Evolutionary conservation across 2,329 filamentous ascomycete genomes (phyloP), one percentile per base, ranked within the genome.

Genomic region (Cyanodermella asteris): DNA sequence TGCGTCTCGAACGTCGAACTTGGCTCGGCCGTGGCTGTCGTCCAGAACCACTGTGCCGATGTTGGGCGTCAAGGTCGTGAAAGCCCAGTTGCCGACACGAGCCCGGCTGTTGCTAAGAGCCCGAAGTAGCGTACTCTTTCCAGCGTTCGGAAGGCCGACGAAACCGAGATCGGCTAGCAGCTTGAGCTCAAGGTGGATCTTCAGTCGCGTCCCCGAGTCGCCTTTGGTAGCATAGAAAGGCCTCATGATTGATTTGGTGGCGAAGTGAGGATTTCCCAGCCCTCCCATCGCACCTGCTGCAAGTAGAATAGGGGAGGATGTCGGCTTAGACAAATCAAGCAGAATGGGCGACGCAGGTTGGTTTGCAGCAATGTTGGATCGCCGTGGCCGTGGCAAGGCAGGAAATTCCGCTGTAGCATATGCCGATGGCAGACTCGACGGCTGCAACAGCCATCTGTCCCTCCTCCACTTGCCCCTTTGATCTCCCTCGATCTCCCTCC

Each of bases 1-100:
- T 45, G 55, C 38, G 42, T 54, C 11, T 38, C 50, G 38, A 34
- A 51, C 51, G 23, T 56, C 47, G 18, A 67, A 43, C 5, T 50
- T 33, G 2, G 81, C 78, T 0, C 77, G 67, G 3, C 82, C 80
- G 29, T 69, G 71, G 51, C 87, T 66, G 43, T 82, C 67, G 46
- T 97, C 87, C 7, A 97, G 63, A 9, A 94, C 73, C 5, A 97
- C 80, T 1, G 87, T 97, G 25, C 87, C 87, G 27, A 97, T 90
- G 37, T 91, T 93, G 3, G 87, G 87, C 37, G 82, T 73, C 6
- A 97, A 59, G 0, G 87, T 97, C 3, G 87, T 97, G 46, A 97
- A 97, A 7, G 81, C 84, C 87, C 87, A 97, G 44, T 76, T 72
- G 20, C 87, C 87, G 4, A 97, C 70, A 19, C 87, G 67, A 2